Conservation (phyloP, 2,329 filamentous ascomycete species). For the Pseudogymnoascus sp. region DNA sequence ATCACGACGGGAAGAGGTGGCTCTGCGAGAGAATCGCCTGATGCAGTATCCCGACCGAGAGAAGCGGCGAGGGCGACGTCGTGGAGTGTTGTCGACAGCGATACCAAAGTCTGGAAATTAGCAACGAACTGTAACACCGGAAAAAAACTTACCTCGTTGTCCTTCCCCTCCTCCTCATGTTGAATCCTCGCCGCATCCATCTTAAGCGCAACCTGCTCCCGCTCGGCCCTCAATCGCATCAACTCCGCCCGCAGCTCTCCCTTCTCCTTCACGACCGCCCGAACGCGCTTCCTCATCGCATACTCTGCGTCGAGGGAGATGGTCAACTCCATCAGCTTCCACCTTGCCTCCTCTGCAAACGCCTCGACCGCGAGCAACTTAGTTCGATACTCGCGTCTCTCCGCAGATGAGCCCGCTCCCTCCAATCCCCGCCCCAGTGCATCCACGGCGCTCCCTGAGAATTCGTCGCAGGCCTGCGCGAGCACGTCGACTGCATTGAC, state of each 20-base stretch:
- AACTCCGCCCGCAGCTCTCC: conserved; percentile 50
- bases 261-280: conserved; percentile 47
- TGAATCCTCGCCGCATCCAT: conserved; percentile 54
- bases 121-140: not conserved
- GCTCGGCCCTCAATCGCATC: conserved; percentile 47
- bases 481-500: conserved; percentile 57
- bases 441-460: conserved; percentile 42
- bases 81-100: conserved; percentile 37
- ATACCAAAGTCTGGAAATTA: not conserved
- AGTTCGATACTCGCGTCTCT: conserved; percentile 44
- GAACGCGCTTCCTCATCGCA: conserved; percentile 47
- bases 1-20: not conserved
- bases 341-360: conserved; percentile 48
- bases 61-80: conserved; percentile 50
- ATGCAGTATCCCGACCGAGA: not conserved
- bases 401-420: conserved; percentile 26
- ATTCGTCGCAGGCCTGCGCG: conserved; percentile 51
- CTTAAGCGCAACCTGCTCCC: conserved; percentile 51
- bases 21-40: not conserved
- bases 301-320: conserved; percentile 52
- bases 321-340: conserved; percentile 50
- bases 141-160: conserved; percentile 38
- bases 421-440: conserved; percentile 37
- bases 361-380: conserved; percentile 49
- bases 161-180: conserved; percentile 46